Percentiles rank a stretch among this genome's conserved stretches.
Conservation (phyloP, 805 yeast species). For the Sugiyamaella smithiae region DNA sequence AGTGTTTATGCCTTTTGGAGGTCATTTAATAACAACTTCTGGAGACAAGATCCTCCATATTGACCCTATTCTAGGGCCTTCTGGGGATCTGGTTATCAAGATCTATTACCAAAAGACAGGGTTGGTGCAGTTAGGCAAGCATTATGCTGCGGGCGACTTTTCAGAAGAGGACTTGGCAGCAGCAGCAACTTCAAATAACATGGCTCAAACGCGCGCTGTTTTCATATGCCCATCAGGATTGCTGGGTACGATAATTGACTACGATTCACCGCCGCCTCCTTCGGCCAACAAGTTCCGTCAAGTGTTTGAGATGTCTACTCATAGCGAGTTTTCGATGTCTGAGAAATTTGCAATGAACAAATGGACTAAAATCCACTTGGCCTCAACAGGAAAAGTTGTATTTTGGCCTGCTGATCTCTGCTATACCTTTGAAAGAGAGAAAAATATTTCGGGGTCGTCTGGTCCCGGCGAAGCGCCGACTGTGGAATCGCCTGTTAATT, state of each 20-base stretch:
- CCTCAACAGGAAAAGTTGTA: slow-evolving; percentile 9
- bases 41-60: slow-evolving; percentile 21
- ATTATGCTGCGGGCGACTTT: too few species aligned
- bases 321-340: slow-evolving; percentile 6
- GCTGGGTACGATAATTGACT: slow-evolving; percentile 7
- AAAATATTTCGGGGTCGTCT: neutral
- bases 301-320: slow-evolving; percentile 10
- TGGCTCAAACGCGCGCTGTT: slow-evolving; percentile 1
- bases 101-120: slow-evolving; percentile 16
- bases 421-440: neutral
- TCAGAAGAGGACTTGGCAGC: neutral
- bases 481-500: neutral
- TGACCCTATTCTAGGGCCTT: slow-evolving; percentile 22
- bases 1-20: slow-evolving; percentile 22
- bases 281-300: slow-evolving; percentile 4
- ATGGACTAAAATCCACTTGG: slow-evolving; percentile 20
- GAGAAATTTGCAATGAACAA: neutral
- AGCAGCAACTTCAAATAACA: neutral
- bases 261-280: slow-evolving; percentile 10
- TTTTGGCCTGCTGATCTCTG: slow-evolving; percentile 26
- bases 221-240: slow-evolving; percentile 15
- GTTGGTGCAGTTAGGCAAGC: neutral
- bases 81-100: slow-evolving; percentile 26
- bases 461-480: neutral
- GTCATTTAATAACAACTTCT: slow-evolving; percentile 13